A percentile compares a stretch with the other conserved stretches of the same genome.
Conservation (phyloP, 192 early-diverging fungal genomes). For the Entomortierella lignicola region DNA sequence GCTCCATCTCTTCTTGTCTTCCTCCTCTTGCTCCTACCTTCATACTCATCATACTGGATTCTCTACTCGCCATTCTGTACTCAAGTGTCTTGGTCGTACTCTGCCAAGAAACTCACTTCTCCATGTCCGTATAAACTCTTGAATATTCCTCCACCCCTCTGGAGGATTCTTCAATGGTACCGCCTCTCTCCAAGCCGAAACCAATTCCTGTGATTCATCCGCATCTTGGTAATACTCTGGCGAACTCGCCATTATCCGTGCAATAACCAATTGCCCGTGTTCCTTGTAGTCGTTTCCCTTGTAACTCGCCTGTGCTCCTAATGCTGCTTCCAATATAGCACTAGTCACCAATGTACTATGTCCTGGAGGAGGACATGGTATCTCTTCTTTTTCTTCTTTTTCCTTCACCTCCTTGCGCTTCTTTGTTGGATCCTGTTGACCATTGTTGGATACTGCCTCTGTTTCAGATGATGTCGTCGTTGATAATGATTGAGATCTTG, state of each 20-base stretch:
- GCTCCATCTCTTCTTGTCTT: neutral
- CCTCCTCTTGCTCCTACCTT: neutral
- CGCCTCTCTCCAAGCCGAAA: conserved; percentile 20
- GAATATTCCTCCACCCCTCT: conserved; percentile 28
- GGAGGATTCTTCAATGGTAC: conserved; percentile 11
- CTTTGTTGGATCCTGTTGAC: no score
- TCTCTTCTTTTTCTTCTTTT: no score
- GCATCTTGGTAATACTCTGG: conserved; percentile 21
- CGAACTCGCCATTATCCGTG: conserved; percentile 37
- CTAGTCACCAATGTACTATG: conserved; percentile 1
- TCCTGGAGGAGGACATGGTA: conserved; percentile 27
- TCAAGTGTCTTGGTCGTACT: conserved; percentile 25
- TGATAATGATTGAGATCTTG: neutral
- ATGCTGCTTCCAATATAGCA: conserved; percentile 21
- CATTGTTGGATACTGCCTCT: no score
- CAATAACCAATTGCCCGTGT: conserved; percentile 40
- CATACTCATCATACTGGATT: conserved; percentile 22
- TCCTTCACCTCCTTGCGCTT: neutral
- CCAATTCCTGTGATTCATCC: conserved; percentile 18
- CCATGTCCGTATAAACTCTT: conserved; percentile 40
- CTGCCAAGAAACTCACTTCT: conserved; percentile 25
- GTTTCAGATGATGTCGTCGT: neutral
- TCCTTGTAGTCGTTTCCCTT: conserved; percentile 28
- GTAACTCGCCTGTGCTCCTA: conserved; percentile 32
- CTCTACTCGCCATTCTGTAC: conserved; percentile 36